A percentile compares a stretch with the other conserved stretches of the same genome.
Conservation (phyloP, 2,329 filamentous ascomycete genomes). For the Talaromyces piceae region DNA sequence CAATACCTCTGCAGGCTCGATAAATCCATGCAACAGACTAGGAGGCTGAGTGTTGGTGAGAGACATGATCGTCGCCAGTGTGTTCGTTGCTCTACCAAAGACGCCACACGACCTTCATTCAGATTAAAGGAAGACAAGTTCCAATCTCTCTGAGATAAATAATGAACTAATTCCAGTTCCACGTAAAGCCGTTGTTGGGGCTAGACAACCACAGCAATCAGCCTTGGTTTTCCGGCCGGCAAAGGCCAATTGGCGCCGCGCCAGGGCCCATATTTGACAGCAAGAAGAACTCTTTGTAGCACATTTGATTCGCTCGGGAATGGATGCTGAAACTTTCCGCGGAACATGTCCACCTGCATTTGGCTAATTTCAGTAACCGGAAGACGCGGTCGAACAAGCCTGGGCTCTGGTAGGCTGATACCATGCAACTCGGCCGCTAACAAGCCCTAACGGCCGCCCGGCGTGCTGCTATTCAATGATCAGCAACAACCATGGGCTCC, state of each 20-base stretch:
- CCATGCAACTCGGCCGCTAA: background rate
- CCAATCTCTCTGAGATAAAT: too few relatives aligned
- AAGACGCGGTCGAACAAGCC: background rate
- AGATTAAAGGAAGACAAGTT: too few relatives aligned
- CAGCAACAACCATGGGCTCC: background rate
- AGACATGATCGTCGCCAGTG: background rate
- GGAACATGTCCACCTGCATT: background rate
- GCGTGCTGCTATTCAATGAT: background rate
- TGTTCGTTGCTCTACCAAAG: too few relatives aligned
- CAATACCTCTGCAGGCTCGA: slow-evolving; percentile 7
- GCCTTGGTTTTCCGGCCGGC: too few relatives aligned
- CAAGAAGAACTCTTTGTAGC: background rate
- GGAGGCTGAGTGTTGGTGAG: background rate
- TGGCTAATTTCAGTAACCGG: background rate
- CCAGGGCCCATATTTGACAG: too few relatives aligned
- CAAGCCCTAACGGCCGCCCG: too few relatives aligned
- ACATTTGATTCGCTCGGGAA: background rate
- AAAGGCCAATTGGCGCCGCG: too few relatives aligned
- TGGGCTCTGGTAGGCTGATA: background rate
- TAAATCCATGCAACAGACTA: background rate
- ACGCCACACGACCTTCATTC: too few relatives aligned
- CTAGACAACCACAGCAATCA: too few relatives aligned
- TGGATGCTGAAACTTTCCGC: background rate
- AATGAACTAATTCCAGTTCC: too few relatives aligned
- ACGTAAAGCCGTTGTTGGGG: too few relatives aligned